Conservation (phyloP, 768 basidiomycete genomes). For the Tricholoma bakamatsutake region DNA sequence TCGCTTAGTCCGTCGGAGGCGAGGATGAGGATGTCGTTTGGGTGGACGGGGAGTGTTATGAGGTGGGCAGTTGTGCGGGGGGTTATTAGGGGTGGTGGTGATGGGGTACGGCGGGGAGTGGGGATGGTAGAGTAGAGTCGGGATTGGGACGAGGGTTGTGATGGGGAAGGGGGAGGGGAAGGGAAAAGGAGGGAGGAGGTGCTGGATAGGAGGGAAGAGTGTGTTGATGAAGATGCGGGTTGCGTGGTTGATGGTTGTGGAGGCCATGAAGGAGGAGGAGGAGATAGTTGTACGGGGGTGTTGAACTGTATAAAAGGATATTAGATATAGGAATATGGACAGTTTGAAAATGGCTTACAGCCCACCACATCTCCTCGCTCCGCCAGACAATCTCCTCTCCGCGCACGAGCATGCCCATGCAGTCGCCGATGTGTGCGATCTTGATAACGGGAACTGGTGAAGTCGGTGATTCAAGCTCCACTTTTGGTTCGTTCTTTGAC, state of each 20-base stretch:
- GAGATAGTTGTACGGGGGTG: slow-evolving; percentile 42
- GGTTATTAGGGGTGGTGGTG: slow-evolving; percentile 1
- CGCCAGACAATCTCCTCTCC: slow-evolving; percentile 77
- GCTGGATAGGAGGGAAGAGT: slow-evolving; percentile 1
- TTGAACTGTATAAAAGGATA: slow-evolving; percentile 23
- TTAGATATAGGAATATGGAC: background rate
- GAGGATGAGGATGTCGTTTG: slow-evolving; percentile 74
- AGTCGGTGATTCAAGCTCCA: background rate
- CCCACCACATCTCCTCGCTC: slow-evolving; percentile 92
- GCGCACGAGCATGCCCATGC: slow-evolving; percentile 82
- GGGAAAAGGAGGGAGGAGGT: slow-evolving; percentile 2
- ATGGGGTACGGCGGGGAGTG: background rate
- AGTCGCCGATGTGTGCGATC: slow-evolving; percentile 84
- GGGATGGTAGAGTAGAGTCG: background rate
- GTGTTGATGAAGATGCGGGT: slow-evolving; percentile 2
- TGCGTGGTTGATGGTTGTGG: background rate
- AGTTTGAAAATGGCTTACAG: slow-evolving; percentile 33
- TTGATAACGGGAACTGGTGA: slow-evolving; percentile 55
- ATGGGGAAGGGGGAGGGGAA: background rate
- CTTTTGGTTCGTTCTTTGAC: slow-evolving; percentile 8
- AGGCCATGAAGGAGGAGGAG: slow-evolving; percentile 21
- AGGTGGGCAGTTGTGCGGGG: slow-evolving; percentile 55
- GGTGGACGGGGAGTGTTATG: slow-evolving; percentile 61
- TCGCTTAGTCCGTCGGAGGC: slow-evolving; percentile 80
- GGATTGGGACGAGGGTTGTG: slow-evolving; percentile 8